These are phyloP conservation scores for Epicoccum nigrum DNA, from an alignment of 2,329 filamentous ascomycete genomes.

Conservation along the genomic window DNA sequence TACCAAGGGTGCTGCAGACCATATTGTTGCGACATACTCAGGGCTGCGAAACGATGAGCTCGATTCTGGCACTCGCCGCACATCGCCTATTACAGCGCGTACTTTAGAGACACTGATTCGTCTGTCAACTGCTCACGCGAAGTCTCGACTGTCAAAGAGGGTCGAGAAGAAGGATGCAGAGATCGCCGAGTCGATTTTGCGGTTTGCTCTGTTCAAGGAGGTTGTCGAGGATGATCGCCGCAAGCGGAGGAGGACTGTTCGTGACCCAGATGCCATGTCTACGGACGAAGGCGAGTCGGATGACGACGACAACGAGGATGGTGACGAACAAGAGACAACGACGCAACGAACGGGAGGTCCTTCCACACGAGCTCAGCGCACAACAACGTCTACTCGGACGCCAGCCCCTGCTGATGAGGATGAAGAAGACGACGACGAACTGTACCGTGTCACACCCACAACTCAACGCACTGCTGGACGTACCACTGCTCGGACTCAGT, in stretches of 20 bases:
- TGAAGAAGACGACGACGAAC: slow-evolving; percentile 61
- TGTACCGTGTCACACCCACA: slow-evolving; percentile 60
- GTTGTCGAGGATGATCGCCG: slow-evolving; percentile 78
- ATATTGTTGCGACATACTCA: slow-evolving; percentile 90
- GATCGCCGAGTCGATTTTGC: slow-evolving; percentile 85
- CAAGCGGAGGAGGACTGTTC: slow-evolving; percentile 80
- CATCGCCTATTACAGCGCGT: slow-evolving; percentile 93
- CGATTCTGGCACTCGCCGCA: slow-evolving; percentile 90
- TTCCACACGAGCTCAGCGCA: slow-evolving; percentile 41
- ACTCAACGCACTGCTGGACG: slow-evolving; percentile 55
- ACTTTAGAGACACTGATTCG: slow-evolving; percentile 98
- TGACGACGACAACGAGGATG: slow-evolving; percentile 67
- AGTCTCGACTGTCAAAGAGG: slow-evolving; percentile 82
- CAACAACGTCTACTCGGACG: slow-evolving; percentile 35
- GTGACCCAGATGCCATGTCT: slow-evolving; percentile 60
- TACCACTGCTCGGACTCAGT: slow-evolving; percentile 42
- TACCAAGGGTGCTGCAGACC: slow-evolving; percentile 88
- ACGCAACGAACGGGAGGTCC: slow-evolving; percentile 48
- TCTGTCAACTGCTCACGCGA: slow-evolving; percentile 94
- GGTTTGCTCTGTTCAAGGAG: slow-evolving; percentile 97
- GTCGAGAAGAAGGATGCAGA: slow-evolving; percentile 90
- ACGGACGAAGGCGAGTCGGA: slow-evolving; percentile 65
- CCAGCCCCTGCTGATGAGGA: slow-evolving; percentile 45
- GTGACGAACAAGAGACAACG: slow-evolving; percentile 49
- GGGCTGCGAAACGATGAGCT: slow-evolving; percentile 94